Base-by-base conservation (phyloP, 1,139 yeast genomes). In the Hyphopichia wangnamkhiaoensis region DNA sequence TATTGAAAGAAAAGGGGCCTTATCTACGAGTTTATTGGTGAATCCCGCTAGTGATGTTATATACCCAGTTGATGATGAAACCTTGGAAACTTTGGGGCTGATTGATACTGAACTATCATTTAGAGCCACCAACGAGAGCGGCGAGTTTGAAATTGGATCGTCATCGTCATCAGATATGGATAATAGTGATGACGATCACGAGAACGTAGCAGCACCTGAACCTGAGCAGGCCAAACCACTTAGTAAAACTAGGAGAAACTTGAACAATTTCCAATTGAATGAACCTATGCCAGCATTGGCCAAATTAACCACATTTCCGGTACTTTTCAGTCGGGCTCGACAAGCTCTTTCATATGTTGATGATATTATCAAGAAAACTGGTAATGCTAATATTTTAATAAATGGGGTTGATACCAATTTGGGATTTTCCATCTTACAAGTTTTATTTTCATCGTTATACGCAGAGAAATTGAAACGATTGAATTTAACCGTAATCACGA, bases 351-450 rank as follows among this genome's bases (percentile, higher is more conserved):
- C 56, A 19, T 60, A 65, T 42, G 52, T 63, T 33, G 50, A 56
- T 30, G 19, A 40, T 1, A 31, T 37, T 3, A 46, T 56, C 20
- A 27, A 38, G 1, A 32, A 37, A 9, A 40, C 48, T 15, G 39
- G 52, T 19, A 42, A 47, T 29, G 59, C 62, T 10, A 65, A 59
- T 34, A 50, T 72, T 8, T 53, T 72, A 34, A 67, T 72, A 38
- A 71, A 72, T 48, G 78, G 78, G 10, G 78, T 68, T 4, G 76
- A 72, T 44, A 69, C 77, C 6, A 56, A 59, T 37, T 48, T 71
- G 25, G 76, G 74, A 0, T 50, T 53, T 36, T 70, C 74, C 1
- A 39, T 72, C 6, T 44, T 68, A 4, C 77, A 72, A 44, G 29
- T 64, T 3, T 44, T 67, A 34, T 49, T 53, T 36, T 58, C 68